Conservation (phyloP, 768 basidiomycete species). For the Suillus alpinus region DNA sequence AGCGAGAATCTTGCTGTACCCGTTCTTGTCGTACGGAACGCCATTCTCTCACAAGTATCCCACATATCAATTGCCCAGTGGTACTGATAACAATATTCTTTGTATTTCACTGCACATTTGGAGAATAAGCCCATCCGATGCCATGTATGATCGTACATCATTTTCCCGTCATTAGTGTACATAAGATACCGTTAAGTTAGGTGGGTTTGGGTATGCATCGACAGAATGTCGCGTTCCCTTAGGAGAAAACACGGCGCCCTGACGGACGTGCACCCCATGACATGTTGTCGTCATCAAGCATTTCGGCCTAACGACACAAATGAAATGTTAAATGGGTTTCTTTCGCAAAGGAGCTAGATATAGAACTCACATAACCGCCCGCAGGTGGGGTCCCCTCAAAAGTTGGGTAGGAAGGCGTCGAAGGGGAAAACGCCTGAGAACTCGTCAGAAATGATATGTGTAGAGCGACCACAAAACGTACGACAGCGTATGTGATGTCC, state of each 20-base stretch:
- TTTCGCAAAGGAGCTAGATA: neutral
- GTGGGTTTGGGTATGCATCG: neutral
- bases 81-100: neutral
- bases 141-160: slow-evolving; percentile 14
- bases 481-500: slow-evolving; percentile 21
- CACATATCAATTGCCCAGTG: neutral
- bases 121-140: neutral
- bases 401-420: slow-evolving; percentile 2
- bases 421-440: slow-evolving; percentile 11
- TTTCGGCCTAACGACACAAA: slow-evolving; percentile 16
- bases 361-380: slow-evolving; percentile 15
- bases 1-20: neutral
- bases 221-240: neutral
- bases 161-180: slow-evolving; percentile 8
- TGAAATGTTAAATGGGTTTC: neutral
- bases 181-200: slow-evolving; percentile 11
- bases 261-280: slow-evolving; percentile 16
- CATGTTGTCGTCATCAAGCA: slow-evolving; percentile 30
- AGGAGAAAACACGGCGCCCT: slow-evolving; percentile 14
- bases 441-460: slow-evolving; percentile 5
- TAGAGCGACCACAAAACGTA: slow-evolving; percentile 8
- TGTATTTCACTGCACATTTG: neutral
- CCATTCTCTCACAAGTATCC: neutral
- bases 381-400: slow-evolving; percentile 1
- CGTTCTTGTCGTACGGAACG: neutral